Evolutionary conservation across 176 grass and related monocot genomes (phyloP).

Genomic region (Areca catechu): DNA sequence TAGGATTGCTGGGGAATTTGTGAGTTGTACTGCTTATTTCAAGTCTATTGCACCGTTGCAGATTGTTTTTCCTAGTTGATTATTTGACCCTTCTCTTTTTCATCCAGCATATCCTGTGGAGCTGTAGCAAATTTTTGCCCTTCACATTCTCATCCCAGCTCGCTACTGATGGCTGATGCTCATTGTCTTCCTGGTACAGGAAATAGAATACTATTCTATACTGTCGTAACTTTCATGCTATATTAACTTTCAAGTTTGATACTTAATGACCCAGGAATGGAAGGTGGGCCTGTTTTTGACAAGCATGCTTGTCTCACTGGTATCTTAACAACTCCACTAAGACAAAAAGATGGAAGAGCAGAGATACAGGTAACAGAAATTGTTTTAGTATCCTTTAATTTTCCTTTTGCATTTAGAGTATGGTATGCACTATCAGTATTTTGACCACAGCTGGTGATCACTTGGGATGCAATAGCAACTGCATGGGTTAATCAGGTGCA

Average conservation of each 20-base stretch:
- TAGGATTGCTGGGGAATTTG: too few species aligned
- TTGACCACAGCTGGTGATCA: slow-evolving; percentile 65
- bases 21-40: too few species aligned
- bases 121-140: slow-evolving; percentile 74
- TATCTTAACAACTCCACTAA: slow-evolving; percentile 70
- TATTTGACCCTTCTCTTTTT: slow-evolving; percentile 2
- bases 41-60: too few species aligned
- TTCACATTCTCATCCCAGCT: slow-evolving; percentile 33
- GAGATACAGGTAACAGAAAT: slow-evolving; percentile 62
- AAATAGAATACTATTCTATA: slow-evolving; percentile 3
- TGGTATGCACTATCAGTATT: slow-evolving; percentile 16
- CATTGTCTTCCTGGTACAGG: slow-evolving; percentile 74
- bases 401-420: slow-evolving; percentile 13
- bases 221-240: slow-evolving; percentile 10
- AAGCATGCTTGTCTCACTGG: slow-evolving; percentile 55
- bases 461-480: slow-evolving; percentile 70
- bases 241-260: slow-evolving; percentile 15
- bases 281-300: slow-evolving; percentile 87
- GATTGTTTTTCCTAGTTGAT: too few species aligned
- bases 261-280: slow-evolving; percentile 56
- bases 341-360: slow-evolving; percentile 51
- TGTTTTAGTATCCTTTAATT: slow-evolving; percentile 3
- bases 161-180: slow-evolving; percentile 70
- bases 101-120: slow-evolving; percentile 61
- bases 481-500: slow-evolving; percentile 29